These are phyloP conservation scores for Myriosclerotinia duriaeana DNA, from an alignment of 2,329 filamentous ascomycete species.

Conservation along the genomic window DNA sequence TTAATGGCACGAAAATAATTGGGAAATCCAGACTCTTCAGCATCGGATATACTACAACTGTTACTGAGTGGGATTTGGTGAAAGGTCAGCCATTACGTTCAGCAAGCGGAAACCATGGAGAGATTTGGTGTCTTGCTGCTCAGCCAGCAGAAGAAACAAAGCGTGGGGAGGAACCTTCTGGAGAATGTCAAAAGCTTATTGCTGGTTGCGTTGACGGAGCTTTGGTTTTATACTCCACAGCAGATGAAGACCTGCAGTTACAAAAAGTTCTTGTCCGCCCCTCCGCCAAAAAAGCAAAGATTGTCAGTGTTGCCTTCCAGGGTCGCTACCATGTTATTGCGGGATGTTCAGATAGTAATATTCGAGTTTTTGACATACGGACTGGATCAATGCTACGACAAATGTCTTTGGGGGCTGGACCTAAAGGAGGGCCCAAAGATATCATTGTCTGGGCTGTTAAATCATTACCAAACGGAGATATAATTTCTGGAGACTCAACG, in stretches of 20 bases:
- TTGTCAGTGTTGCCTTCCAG: constrained; percentile 89
- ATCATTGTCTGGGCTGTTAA: constrained; percentile 93
- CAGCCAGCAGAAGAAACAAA: constrained; percentile 56
- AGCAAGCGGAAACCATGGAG: constrained; percentile 87
- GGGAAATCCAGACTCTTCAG: constrained; percentile 88
- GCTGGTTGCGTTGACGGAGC: constrained; percentile 90
- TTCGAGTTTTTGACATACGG: constrained; percentile 83
- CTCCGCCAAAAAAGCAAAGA: constrained; percentile 79
- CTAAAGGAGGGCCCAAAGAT: constrained; percentile 74
- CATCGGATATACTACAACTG: constrained; percentile 86
- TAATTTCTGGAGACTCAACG: constrained; percentile 92
- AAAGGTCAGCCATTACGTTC: constrained; percentile 75
- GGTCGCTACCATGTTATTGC: constrained; percentile 78
- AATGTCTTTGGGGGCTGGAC: constrained; percentile 82
- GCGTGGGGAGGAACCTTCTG: constrained; percentile 40
- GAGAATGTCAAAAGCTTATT: constrained; percentile 63
- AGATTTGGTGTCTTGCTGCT: constrained; percentile 93
- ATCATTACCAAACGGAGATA: constrained; percentile 80
- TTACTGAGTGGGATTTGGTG: constrained; percentile 93
- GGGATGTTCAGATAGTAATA: constrained; percentile 95
- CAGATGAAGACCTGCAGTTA: constrained; percentile 79
- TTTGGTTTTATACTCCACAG: constrained; percentile 81
- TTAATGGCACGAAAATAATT: constrained; percentile 57
- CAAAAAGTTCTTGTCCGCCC: constrained; percentile 73
- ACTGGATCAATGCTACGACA: constrained; percentile 73